Conservation (phyloP, 2,329 filamentous ascomycete genomes). For the Fusarium paranaense region DNA sequence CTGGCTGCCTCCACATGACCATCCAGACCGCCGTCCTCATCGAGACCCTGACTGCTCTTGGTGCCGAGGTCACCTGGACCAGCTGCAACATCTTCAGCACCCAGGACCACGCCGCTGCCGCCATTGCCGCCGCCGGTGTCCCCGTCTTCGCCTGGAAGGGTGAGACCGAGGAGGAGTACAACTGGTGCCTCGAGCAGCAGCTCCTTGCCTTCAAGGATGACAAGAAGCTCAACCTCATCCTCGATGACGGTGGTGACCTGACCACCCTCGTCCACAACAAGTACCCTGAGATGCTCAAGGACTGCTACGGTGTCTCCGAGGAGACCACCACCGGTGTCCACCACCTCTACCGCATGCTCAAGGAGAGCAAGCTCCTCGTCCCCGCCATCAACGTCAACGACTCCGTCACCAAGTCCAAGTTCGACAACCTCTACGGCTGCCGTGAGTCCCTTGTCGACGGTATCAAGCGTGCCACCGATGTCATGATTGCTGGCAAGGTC, state of each 20-base stretch:
- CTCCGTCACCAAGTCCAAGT: conserved; percentile 99
- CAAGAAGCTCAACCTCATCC: conserved; percentile 97
- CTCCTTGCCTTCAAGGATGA: conserved; percentile 95
- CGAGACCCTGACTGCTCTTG: conserved; percentile 93
- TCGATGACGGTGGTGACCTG: conserved; percentile 97
- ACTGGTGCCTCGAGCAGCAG: conserved; percentile 99
- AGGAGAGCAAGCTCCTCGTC: conserved; percentile 87
- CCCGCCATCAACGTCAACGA: conserved; percentile 99
- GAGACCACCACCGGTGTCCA: conserved; percentile 99
- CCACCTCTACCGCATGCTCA: conserved; percentile 99
- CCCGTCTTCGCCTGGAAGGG: conserved; percentile 85
- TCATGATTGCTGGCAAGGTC: conserved; percentile 99
- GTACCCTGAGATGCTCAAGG: conserved; percentile 98
- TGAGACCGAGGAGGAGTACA: conserved; percentile 99
- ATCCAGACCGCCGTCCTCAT: conserved; percentile 99
- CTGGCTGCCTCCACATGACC: conserved; percentile 99
- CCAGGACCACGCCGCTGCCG: conserved; percentile 97
- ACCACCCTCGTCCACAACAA: conserved; percentile 97
- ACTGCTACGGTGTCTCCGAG: conserved; percentile 98
- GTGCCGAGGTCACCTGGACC: conserved; percentile 98
- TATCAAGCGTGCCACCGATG: conserved; percentile 99
- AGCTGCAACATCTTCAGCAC: conserved; percentile 99
- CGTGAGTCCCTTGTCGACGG: conserved; percentile 98
- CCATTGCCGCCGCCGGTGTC: conserved; percentile 92
- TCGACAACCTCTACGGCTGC: conserved; percentile 99